Evolutionary conservation across 2,329 filamentous ascomycete species (phyloP).

Genomic region (Xylariaceae sp.): DNA sequence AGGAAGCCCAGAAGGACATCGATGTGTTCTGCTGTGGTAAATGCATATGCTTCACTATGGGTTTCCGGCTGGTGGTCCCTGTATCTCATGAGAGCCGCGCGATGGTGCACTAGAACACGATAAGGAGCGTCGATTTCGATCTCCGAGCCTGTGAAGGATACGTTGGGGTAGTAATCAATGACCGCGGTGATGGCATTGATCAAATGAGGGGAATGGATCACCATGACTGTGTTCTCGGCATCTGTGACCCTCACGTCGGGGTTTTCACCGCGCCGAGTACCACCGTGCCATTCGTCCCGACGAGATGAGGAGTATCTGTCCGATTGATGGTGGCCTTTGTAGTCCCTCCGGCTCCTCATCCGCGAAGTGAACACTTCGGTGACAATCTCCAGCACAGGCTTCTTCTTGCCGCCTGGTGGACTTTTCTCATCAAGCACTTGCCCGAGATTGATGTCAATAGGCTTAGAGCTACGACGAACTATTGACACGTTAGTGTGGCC

Average conservation of each 20-base stretch:
- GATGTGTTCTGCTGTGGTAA: slow-evolving; percentile 31
- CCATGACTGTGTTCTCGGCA: slow-evolving; percentile 38
- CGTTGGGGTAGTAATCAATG: slow-evolving; percentile 45
- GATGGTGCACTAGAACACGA: slow-evolving; percentile 45
- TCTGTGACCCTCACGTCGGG: slow-evolving; percentile 28
- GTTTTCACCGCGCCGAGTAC: slow-evolving; percentile 10
- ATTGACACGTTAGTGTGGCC: slow-evolving; percentile 4
- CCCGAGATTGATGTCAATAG: slow-evolving; percentile 36
- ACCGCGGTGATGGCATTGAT: slow-evolving; percentile 46
- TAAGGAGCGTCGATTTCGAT: slow-evolving; percentile 45
- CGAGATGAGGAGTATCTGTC: not conserved
- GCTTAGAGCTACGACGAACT: slow-evolving; percentile 39
- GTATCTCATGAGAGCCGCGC: slow-evolving; percentile 40
- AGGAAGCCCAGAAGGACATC: slow-evolving; percentile 40
- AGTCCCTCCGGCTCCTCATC: slow-evolving; percentile 12
- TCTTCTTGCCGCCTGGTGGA: slow-evolving; percentile 17
- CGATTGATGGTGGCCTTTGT: slow-evolving; percentile 16
- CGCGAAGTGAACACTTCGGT: slow-evolving; percentile 36
- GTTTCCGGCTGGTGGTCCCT: slow-evolving; percentile 38
- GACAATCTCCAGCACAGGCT: slow-evolving; percentile 43
- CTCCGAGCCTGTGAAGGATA: slow-evolving; percentile 33
- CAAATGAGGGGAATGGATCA: slow-evolving; percentile 43
- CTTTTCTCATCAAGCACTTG: slow-evolving; percentile 25
- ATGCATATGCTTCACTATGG: slow-evolving; percentile 41
- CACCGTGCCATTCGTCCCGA: not conserved